These are phyloP conservation scores for Diaporthe amygdali DNA, from an alignment of 2,329 filamentous ascomycete species.

Conservation along the genomic window DNA sequence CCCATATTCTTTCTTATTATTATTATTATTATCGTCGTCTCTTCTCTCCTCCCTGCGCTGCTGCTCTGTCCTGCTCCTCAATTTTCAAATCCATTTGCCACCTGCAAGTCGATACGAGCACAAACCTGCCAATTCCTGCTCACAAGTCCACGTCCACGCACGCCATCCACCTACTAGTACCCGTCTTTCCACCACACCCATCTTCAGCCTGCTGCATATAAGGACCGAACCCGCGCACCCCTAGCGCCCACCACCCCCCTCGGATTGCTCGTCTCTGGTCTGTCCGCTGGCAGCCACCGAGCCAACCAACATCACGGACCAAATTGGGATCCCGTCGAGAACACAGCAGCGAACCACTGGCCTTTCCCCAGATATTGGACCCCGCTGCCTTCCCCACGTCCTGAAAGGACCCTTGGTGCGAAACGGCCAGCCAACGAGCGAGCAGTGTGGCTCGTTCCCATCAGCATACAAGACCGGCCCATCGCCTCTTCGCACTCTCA, in stretches of 20 bases:
- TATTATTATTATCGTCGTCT: not conserved
- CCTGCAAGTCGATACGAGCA: conserved; percentile 19
- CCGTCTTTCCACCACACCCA: conserved; percentile 13
- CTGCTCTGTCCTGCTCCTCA: not conserved
- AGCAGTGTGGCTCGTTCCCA: conserved; percentile 19
- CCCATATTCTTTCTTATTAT: not conserved
- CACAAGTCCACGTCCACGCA: conserved; percentile 3
- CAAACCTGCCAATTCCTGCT: not conserved
- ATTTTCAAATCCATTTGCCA: conserved; percentile 17
- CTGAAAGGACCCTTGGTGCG: conserved; percentile 9
- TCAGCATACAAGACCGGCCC: conserved; percentile 3
- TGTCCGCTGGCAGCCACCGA: conserved; percentile 18
- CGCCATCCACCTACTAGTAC: conserved; percentile 5
- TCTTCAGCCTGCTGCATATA: conserved; percentile 22
- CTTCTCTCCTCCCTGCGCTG: not conserved
- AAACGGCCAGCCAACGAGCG: conserved; percentile 20
- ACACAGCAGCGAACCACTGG: conserved; percentile 8
- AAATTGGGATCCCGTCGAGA: conserved; percentile 1
- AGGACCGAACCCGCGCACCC: conserved; percentile 22
- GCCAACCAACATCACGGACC: conserved; percentile 1
- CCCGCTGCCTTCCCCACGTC: conserved; percentile 23
- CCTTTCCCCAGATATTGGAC: conserved; percentile 18
- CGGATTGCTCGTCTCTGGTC: conserved; percentile 11
- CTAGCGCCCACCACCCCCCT: conserved; percentile 1
- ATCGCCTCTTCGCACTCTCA: conserved; percentile 5